phyloP scores from a whole-genome alignment of 31 red algal genomes.

The Porphyra umbilicalis region DNA sequence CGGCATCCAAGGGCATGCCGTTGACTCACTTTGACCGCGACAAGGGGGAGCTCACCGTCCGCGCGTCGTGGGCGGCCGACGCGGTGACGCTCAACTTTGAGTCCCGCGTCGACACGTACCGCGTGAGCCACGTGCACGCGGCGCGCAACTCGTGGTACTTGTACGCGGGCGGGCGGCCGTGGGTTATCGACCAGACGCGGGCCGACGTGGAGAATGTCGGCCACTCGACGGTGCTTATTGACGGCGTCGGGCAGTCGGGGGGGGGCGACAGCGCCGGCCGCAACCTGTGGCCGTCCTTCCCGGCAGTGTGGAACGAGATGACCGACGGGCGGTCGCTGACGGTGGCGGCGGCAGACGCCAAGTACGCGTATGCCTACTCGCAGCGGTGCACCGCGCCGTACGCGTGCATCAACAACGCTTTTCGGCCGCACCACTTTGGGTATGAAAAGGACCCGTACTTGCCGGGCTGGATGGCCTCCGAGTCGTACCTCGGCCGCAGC shows the following conservation, averaged over 20 bases:
- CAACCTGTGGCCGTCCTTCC: slow-evolving; percentile 2
- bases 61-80: background rate
- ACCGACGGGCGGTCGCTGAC: background rate
- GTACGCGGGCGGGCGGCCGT: background rate
- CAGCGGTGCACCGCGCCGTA: background rate
- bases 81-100: slow-evolving; percentile 3
- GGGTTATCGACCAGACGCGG: slow-evolving; percentile 2
- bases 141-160: slow-evolving; percentile 6
- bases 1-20: background rate
- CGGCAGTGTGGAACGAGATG: background rate
- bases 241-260: slow-evolving; percentile 5
- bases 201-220: slow-evolving; percentile 1
- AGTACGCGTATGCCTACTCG: slow-evolving; percentile 5
- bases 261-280: background rate
- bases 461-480: background rate
- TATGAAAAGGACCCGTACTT: background rate
- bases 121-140: slow-evolving; percentile 7
- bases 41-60: slow-evolving; percentile 4
- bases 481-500: background rate
- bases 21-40: slow-evolving; percentile 2
- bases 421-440: background rate
- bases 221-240: slow-evolving; percentile 3
- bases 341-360: slow-evolving; percentile 1
- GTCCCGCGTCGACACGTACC: background rate
- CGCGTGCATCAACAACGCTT: background rate